Percentiles rank a stretch among this genome's conserved stretches.
These are phyloP conservation scores for Podospora anserina DNA, from an alignment of 495 filamentous ascomycete species.

Conservation along the genomic window DNA sequence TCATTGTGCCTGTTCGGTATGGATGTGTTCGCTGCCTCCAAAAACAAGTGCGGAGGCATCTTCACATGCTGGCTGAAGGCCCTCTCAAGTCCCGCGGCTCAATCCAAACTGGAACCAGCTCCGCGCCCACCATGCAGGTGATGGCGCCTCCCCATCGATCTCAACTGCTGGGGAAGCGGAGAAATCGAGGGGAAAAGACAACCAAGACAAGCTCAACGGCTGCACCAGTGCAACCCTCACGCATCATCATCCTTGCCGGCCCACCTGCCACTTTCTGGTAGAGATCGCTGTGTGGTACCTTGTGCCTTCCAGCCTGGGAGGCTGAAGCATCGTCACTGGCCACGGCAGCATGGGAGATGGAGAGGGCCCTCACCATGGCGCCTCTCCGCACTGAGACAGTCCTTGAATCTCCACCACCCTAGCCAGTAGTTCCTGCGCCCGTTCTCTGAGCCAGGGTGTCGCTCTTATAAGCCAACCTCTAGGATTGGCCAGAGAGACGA, in stretches of 20 bases:
- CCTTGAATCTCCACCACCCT: neutral
- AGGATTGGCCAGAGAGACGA: neutral
- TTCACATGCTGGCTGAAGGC: conserved; percentile 7
- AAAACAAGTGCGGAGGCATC: neutral
- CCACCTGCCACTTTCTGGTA: neutral
- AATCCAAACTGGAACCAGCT: conserved; percentile 9
- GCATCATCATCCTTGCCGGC: neutral
- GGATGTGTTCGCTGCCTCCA: neutral
- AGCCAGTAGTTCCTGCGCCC: neutral
- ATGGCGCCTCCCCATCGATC: conserved; percentile 4
- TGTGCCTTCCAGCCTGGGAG: neutral
- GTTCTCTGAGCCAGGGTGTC: neutral
- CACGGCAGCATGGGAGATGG: neutral
- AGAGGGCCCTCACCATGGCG: neutral
- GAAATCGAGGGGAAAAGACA: neutral
- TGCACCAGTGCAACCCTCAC: neutral
- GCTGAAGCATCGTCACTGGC: neutral
- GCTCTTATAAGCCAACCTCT: neutral
- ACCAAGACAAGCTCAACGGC: neutral
- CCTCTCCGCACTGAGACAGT: neutral
- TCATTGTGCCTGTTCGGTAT: neutral
- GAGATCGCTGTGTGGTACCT: neutral
- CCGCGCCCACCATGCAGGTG: neutral
- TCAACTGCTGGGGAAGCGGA: neutral
- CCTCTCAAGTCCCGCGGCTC: neutral